Base-by-base conservation (phyloP, 257 asterid genomes). In the Solanum pimpinellifolium region DNA sequence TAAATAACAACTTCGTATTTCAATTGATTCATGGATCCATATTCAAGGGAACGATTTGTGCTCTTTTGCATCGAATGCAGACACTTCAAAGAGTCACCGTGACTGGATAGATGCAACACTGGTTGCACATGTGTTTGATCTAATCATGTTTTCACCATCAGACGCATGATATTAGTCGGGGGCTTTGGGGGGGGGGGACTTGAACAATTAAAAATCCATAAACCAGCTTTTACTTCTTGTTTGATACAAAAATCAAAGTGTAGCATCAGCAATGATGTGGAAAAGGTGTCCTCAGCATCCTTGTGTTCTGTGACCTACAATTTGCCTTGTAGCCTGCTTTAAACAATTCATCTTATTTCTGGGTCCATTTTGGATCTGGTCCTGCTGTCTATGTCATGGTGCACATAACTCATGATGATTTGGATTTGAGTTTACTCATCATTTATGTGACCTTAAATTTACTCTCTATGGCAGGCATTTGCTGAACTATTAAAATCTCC, bases 401-500 rank as follows among this genome's bases (percentile, higher is more conserved):
- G 84, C n/a, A 23, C 60, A 80, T 7, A 78, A 47, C 16, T 80
- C 85, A 13, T 44, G 62, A 25, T 37, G 72, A 39, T 49, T 35
- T 33, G 59, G 83, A 27, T 49, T 86, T 47, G 56, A 27, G 59
- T 42, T 73, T 74, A 41, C 85, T 70, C 8, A 15, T 56, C 44
- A 21, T n/a, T 65, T 83, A 27, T 65, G 89, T 52, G 56, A 85
- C 83, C 70, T 90, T 31, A 75, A 78, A 52, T 35, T 85, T 85
- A 20, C 27, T 85, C 27, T 85, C 56, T 86, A 88, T 90, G 91
- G 76, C 90, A 97, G 99, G 98, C 96, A 86, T 97, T 97, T 76
- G 95, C 98, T 78, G 93, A 92, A 86, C 91, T 97, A 91, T 93
- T 97, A 87, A 93, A 90, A 92, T 93, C 95, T 91, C 99, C 99